Conservation (phyloP, 306 rosid species). For the Cucumis sativus region DNA sequence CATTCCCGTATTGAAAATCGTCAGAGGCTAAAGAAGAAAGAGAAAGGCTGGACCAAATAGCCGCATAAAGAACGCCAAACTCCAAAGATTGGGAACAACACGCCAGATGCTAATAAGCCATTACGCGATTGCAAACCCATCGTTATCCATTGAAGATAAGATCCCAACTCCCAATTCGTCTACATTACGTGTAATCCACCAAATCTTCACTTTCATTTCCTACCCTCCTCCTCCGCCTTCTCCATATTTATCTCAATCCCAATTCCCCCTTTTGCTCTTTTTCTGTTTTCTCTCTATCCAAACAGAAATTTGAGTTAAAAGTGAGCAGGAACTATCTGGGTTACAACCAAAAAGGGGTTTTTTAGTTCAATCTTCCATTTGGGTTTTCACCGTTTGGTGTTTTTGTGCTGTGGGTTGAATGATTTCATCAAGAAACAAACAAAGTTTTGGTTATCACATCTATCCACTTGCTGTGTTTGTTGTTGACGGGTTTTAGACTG, state of each 20-base stretch:
- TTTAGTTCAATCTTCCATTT: not conserved
- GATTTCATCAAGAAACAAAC: not conserved
- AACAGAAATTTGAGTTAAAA: not conserved
- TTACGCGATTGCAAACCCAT: not conserved
- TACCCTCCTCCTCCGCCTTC: too few species aligned
- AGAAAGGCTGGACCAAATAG: not conserved
- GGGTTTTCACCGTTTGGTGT: not conserved
- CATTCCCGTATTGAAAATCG: not conserved
- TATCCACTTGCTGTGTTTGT: not conserved
- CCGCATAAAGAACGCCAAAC: not conserved
- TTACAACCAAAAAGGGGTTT: not conserved
- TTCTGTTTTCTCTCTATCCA: not conserved
- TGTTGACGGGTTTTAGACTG: conserved; percentile 25
- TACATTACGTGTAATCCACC: not conserved
- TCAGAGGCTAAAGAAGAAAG: not conserved
- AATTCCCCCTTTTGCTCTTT: not conserved
- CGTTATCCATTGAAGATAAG: conserved; percentile 1
- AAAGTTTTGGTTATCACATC: not conserved
- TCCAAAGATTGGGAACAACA: not conserved
- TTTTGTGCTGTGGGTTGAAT: not conserved
- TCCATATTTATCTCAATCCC: not conserved
- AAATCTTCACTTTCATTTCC: not conserved
- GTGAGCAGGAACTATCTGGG: not conserved
- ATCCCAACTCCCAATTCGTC: not conserved
- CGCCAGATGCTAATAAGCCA: not conserved